Conservation (phyloP, 176 grass and related monocot species). For the Cymbopogon citratus region DNA sequence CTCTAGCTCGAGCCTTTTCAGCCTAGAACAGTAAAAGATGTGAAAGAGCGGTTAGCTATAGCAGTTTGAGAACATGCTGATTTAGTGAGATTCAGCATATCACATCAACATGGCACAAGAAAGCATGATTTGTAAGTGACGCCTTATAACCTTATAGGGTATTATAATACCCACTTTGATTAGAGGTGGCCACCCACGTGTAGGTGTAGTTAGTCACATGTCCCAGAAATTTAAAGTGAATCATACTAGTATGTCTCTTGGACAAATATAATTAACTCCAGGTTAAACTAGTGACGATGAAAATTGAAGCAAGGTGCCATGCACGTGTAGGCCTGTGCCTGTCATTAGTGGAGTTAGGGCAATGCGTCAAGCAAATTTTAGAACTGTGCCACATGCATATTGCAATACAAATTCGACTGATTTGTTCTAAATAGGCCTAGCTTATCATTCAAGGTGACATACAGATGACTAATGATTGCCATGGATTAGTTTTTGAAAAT, state of each 20-base stretch:
- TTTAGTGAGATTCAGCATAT: background rate
- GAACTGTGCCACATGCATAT: background rate
- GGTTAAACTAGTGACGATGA: background rate
- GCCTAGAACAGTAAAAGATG: slow-evolving; percentile 16
- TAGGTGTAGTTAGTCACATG: background rate
- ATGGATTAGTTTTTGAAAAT: background rate
- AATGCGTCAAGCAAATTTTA: background rate
- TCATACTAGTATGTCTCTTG: background rate
- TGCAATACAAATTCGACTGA: background rate
- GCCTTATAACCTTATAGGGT: background rate
- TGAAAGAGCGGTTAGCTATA: slow-evolving; percentile 2
- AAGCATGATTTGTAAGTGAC: background rate
- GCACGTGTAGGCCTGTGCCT: background rate
- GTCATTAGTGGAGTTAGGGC: background rate
- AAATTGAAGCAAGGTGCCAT: background rate
- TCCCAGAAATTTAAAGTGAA: background rate
- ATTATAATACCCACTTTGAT: background rate
- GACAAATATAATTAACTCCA: background rate
- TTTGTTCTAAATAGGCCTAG: background rate
- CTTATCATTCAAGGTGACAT: background rate
- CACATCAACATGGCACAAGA: background rate
- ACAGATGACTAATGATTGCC: background rate
- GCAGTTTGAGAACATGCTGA: background rate
- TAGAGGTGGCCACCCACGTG: background rate
- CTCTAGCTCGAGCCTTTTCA: slow-evolving; percentile 34